Base-by-base conservation (phyloP, 176 grass and related monocot genomes). In the Phoenix roebelenii region DNA sequence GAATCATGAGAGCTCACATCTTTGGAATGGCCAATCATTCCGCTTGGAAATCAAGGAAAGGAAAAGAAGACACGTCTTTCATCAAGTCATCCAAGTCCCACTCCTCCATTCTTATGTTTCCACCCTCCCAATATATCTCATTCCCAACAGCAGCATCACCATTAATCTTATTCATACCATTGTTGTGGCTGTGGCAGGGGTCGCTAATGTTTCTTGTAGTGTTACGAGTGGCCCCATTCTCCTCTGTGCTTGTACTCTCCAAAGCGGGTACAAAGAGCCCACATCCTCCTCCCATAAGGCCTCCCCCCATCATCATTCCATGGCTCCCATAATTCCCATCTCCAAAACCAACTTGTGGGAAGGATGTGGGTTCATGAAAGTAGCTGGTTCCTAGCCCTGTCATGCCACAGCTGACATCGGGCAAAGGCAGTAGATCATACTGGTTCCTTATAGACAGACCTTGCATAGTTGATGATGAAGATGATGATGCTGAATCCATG, bases 41-140 rank as follows among this genome's bases (percentile, higher is more conserved):
- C 70, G 84, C 87, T 88, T 91, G 92, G 66, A 97, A 96, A 85
- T 91, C 92, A 91, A 97, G 87, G 81, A 91, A 97, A 88, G 92
- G 92, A 35, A 91, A 76, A 55, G 72, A 89, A 63, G 92, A 91
- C 60, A 90, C 86, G 63, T 97, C 92, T 67, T 73, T 97, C 92
- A 97, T 97, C 78, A 97, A 71, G 57, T 97, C 84, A 58, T 90
- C 92, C 84, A 91, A 85, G 78, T 91, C 92, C 92, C 92, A 96
- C 71, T 84, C 87, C 56, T 78, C 87, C 81, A 83, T 80, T 72
- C 51, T 85, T 56, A 76, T 84, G 67, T 72, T 76, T 20, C 20
- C 59, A 66, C 74, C 80, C 26, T 70, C 86, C 86, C 82, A 89
- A 58, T 68, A 75, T 25, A 78, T 32, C 58, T 61, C 54, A 23